These are phyloP conservation scores for Botryotinia narcissicola DNA, from an alignment of 2,329 filamentous ascomycete species.

Conservation along the genomic window DNA sequence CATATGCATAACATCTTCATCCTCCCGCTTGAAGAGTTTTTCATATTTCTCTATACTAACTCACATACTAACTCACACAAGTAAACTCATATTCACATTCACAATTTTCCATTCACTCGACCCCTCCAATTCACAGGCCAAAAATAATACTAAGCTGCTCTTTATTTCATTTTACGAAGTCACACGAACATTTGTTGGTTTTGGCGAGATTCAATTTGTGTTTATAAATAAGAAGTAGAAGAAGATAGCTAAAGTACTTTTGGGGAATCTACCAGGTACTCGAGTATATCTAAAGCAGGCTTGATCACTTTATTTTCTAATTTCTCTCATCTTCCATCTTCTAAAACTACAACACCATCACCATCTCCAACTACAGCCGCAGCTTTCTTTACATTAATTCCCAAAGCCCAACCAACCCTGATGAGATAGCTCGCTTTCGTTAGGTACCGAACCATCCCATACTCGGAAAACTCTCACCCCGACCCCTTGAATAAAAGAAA, in stretches of 20 bases:
- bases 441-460: background rate
- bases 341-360: background rate
- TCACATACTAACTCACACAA: background rate
- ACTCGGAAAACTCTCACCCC: background rate
- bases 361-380: background rate
- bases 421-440: background rate
- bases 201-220: background rate
- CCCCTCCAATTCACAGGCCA: background rate
- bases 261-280: background rate
- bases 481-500: background rate
- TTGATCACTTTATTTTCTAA: background rate
- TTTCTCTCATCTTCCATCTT: background rate
- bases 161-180: slow-evolving; percentile 7
- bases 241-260: background rate
- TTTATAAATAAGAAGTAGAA: background rate
- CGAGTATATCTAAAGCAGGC: background rate
- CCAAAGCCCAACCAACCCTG: background rate
- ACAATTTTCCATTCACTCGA: background rate
- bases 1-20: background rate
- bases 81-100: background rate
- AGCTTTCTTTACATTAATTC: background rate
- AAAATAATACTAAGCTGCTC: slow-evolving; percentile 5
- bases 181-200: slow-evolving; percentile 14
- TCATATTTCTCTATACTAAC: background rate
- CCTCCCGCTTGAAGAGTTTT: background rate